Evolutionary conservation across 371 early-diverging fungal genomes (phyloP), one percentile per base, ranked within the genome.

Genomic region (Actinomucor elegans): DNA sequence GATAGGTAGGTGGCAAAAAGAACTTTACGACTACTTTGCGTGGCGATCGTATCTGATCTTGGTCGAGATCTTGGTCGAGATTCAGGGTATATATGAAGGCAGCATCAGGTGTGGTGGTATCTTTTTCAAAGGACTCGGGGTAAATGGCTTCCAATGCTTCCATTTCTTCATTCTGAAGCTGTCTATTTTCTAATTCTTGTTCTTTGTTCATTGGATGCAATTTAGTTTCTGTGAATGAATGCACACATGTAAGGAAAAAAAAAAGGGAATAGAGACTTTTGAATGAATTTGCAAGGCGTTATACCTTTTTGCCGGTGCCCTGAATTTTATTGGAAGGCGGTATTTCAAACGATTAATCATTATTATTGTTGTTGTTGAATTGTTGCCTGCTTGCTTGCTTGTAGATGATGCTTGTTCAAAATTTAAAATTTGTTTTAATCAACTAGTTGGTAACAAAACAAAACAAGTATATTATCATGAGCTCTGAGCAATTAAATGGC

Each of bases 1-100:
- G 92, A 51, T 92, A 92, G 1, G 83, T 75, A 24, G 71, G 61
- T 1, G 89, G 90, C 12, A 89, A 67, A 57, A 84, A 77, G 53
- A 90, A 71, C 4, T 73, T 69, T 7, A 90, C 7, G 9, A 63
- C 55, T 0, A 78, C 36, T 26, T 61, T 48, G 2, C 79, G 58
- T 29, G 73, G 73, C 5, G 79, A 78, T 33, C 55, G 44, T 17
- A 63, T 2, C 9, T 58, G 33, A 5, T 12, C n/a, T 0, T 64
- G 51, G 7, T 62, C 73, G n/a, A n/a, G n/a, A n/a, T n/a, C n/a
- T 47, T 66, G 24, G 37, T 76, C 77, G 4, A 76, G 57, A 48
- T 73, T 67, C 12, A 75, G 31, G 2, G 69, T 69, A 26, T 61
- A 63, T 10, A 51, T 49, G 26, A 61, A 73, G 1, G 61, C 66